Evolutionary conservation across 768 basidiomycete species (phyloP), one percentile per base, ranked within the genome.

Genomic region (Rhodosporidiobolus sp.): DNA sequence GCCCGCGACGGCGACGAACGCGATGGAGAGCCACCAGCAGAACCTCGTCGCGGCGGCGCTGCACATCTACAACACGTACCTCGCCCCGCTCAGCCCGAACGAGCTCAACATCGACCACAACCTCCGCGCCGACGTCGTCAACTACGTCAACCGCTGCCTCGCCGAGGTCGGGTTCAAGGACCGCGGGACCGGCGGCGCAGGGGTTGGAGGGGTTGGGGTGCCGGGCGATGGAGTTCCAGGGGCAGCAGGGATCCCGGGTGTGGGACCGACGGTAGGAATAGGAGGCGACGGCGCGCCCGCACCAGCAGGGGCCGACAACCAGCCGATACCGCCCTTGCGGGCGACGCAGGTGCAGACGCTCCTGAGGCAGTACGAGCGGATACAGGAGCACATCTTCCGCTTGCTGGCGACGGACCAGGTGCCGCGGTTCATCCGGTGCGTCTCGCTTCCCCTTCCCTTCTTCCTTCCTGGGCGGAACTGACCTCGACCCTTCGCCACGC

Each of bases 31-130:
- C 70, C 96, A 99, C 80, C 94, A 98, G 83, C 92, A 95, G 80
- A 87, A 91, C 32, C 84, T 99, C 76, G 94, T 98, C 78, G 89
- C 90, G 76, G 94, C 92, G 69, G 94, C 96, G 12, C 94, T 95
- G 76, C 70, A 76, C 66, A 78, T 94, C 76, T 94, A 92, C 84
- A 89, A 91, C 84, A 94, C 87, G 63, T 99, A 97, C 79, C 88
- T 99, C 32, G 96, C 95, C 0, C 94, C 94, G 2, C 91, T 93
- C 38, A 94, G 92, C 80, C 90, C 89, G 70, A 92, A 90, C 82
- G 96, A 98, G 82, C 86, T 99, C 72, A 99, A 99, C 82, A 99
- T 99, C 76, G 96, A 99, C 80, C 96, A 99, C 80, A 91, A 90
- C 50, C 84, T 99, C 50, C 89, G 96, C 73, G 93, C 92, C 76